Evolutionary conservation across 2,329 filamentous ascomycete species (phyloP).

Genomic region (Ceratocystis cacaofunesta): DNA sequence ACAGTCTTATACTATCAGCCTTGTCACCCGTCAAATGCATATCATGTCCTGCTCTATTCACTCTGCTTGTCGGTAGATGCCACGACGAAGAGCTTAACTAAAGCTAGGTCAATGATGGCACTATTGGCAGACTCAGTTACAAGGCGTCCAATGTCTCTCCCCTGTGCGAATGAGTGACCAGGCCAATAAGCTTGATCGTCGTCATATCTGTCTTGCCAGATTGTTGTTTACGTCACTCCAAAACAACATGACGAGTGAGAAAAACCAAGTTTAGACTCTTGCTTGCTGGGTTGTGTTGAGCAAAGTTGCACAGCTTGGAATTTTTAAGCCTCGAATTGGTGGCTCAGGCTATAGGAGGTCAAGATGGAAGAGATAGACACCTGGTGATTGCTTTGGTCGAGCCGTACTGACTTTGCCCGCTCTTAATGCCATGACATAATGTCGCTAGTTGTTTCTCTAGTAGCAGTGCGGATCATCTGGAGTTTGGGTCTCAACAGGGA

Average conservation of each 20-base stretch:
- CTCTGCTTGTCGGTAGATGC: neutral
- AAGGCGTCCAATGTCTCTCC: neutral
- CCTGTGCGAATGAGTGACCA: neutral
- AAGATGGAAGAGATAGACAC: neutral
- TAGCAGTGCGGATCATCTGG: neutral
- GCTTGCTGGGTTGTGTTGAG: neutral
- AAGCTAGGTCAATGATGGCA: neutral
- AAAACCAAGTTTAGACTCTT: neutral
- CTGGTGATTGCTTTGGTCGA: neutral
- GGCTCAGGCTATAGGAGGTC: too few species aligned
- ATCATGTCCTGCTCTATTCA: neutral
- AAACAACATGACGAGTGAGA: neutral
- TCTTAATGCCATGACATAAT: neutral
- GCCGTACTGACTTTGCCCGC: neutral
- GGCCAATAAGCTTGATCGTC: neutral
- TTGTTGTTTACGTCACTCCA: constrained; percentile 2
- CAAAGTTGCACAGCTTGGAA: neutral
- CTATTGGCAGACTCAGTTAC: neutral
- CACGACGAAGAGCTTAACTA: neutral
- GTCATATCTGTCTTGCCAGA: neutral
- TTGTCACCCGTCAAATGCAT: neutral
- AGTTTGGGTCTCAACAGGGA: neutral
- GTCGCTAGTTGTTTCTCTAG: neutral
- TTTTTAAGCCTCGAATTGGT: neutral
- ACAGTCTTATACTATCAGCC: neutral